These are phyloP conservation scores for Cubamyces lactineus DNA, from an alignment of 768 basidiomycete species.

Conservation along the genomic window DNA sequence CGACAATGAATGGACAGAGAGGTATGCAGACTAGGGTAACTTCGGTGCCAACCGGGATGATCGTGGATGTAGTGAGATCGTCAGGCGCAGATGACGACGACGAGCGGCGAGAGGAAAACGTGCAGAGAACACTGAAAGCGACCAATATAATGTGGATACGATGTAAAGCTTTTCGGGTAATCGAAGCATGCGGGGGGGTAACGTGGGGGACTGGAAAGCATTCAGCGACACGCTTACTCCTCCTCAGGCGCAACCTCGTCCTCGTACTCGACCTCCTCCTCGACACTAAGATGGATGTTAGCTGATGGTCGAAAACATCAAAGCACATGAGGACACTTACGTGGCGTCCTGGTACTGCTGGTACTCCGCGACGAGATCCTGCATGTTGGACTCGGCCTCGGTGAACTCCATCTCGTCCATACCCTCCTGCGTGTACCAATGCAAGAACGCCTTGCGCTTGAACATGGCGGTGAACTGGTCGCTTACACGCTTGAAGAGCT, in stretches of 20 bases:
- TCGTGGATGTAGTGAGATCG: constrained; percentile 18
- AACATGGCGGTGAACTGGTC: constrained; percentile 99
- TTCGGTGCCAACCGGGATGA: constrained; percentile 28
- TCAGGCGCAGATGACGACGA: constrained; percentile 22
- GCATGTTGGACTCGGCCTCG: constrained; percentile 99
- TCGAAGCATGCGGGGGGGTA: constrained; percentile 17
- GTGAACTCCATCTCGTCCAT: constrained; percentile 99
- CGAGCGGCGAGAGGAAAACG: constrained; percentile 16
- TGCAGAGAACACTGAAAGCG: constrained; percentile 33
- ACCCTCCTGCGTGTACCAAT: constrained; percentile 99
- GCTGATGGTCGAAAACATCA: not conserved
- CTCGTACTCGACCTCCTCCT: constrained; percentile 90
- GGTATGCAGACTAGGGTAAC: constrained; percentile 38
- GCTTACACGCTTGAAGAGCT: constrained; percentile 97
- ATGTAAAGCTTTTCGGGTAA: constrained; percentile 34
- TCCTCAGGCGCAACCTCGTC: constrained; percentile 70
- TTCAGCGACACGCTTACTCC: constrained; percentile 33
- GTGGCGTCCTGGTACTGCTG: constrained; percentile 96
- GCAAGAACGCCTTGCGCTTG: constrained; percentile 97
- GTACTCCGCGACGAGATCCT: constrained; percentile 97
- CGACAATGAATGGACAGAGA: constrained; percentile 27
- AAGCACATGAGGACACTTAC: constrained; percentile 55
- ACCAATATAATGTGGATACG: constrained; percentile 39
- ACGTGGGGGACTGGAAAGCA: constrained; percentile 1
- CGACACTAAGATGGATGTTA: constrained; percentile 53